phyloP scores from a whole-genome alignment of 345 rosid species.

The Hypericum perforatum region DNA sequence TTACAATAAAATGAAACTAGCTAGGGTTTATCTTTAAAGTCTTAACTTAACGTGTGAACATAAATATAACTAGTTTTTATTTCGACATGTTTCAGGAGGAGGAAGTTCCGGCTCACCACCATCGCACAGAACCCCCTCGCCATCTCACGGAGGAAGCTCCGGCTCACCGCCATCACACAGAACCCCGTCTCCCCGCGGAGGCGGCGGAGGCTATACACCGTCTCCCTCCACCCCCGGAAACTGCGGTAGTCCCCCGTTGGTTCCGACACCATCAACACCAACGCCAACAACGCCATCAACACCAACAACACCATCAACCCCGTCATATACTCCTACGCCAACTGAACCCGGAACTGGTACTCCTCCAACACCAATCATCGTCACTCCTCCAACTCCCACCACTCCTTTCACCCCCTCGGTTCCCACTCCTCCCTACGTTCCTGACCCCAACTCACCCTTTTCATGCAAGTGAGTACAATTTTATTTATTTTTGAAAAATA shows the following conservation, averaged over 20 bases:
- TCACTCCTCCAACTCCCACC: slow-evolving; percentile 38
- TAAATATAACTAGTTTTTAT: too few relatives aligned
- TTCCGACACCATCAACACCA: slow-evolving; percentile 19
- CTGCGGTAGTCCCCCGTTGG: slow-evolving; percentile 20
- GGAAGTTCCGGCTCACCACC: slow-evolving; percentile 7
- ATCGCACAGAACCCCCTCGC: slow-evolving; percentile 26
- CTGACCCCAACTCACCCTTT: slow-evolving; percentile 59
- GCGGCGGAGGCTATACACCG: slow-evolving; percentile 34
- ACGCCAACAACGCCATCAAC: slow-evolving; percentile 22
- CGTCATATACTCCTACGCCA: not conserved
- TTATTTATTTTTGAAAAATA: not conserved
- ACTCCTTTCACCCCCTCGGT: slow-evolving; percentile 25
- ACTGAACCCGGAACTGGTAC: slow-evolving; percentile 17
- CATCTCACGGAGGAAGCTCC: slow-evolving; percentile 23
- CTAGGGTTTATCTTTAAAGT: too few relatives aligned
- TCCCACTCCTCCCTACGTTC: slow-evolving; percentile 42
- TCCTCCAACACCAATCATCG: slow-evolving; percentile 41
- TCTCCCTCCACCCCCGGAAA: slow-evolving; percentile 17
- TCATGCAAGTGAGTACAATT: slow-evolving; percentile 97
- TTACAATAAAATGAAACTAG: too few relatives aligned
- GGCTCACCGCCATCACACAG: slow-evolving; percentile 16
- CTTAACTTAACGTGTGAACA: too few relatives aligned
- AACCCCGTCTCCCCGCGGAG: slow-evolving; percentile 33
- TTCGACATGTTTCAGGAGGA: slow-evolving; percentile 11
- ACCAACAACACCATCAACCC: slow-evolving; percentile 26